phyloP scores from a whole-genome alignment of 1,284 basidiomycete species.

The Ceratobasidium papillatum region DNA sequence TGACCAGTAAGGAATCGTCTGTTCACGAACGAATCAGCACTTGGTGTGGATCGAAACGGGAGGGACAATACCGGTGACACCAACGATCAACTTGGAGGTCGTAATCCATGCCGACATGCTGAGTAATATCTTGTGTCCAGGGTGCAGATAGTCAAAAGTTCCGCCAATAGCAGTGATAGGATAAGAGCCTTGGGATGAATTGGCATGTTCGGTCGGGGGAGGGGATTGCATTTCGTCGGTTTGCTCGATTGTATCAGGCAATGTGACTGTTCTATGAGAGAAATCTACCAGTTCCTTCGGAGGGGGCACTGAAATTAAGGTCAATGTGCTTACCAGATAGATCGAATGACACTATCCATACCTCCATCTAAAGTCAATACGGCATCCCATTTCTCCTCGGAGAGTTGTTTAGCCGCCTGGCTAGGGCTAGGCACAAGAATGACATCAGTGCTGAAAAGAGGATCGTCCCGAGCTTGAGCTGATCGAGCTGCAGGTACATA shows the following conservation, averaged over 20 bases:
- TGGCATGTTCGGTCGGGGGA: not conserved
- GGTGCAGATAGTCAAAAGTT: conserved; percentile 97
- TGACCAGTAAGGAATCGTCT: conserved; percentile 78
- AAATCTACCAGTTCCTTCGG: conserved; percentile 25
- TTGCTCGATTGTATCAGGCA: conserved; percentile 9
- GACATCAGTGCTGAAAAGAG: conserved; percentile 34
- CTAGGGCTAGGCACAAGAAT: conserved; percentile 27
- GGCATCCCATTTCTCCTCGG: conserved; percentile 36
- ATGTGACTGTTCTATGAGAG: conserved; percentile 21
- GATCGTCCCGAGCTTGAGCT: conserved; percentile 15
- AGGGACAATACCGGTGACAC: conserved; percentile 71
- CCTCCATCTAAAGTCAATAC: conserved; percentile 36
- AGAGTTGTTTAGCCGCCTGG: conserved; percentile 21
- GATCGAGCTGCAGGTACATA: conserved; percentile 31
- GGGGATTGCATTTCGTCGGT: not conserved
- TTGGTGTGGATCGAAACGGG: not conserved
- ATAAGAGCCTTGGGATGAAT: conserved; percentile 43
- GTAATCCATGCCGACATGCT: conserved; percentile 90
- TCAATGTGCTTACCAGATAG: conserved; percentile 37
- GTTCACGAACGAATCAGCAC: conserved; percentile 18
- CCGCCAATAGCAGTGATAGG: conserved; percentile 72
- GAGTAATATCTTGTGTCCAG: conserved; percentile 96
- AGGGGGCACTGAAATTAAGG: conserved; percentile 7
- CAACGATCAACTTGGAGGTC: conserved; percentile 82
- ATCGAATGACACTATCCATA: conserved; percentile 14